A percentile compares a stretch with the other conserved stretches of the same genome.
phyloP scores from a whole-genome alignment of 2,329 filamentous ascomycete species.

The Bipolaris oryzae region DNA sequence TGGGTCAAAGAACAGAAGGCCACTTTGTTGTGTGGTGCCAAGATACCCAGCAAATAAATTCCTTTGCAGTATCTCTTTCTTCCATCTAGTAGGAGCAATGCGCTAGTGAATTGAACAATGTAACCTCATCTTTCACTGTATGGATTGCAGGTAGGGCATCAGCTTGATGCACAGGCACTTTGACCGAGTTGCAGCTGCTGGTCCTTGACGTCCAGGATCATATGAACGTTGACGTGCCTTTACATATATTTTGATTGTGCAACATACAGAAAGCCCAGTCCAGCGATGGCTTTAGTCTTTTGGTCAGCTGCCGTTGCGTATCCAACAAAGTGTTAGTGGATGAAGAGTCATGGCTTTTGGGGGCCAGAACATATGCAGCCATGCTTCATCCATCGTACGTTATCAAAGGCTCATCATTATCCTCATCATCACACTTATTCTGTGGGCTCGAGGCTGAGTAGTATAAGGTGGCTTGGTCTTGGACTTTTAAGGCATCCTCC shows the following conservation, averaged over 20 bases:
- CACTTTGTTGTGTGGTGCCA: too few relatives aligned
- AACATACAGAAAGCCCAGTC: slow-evolving; percentile 59
- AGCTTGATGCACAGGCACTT: background rate
- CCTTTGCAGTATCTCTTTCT: too few relatives aligned
- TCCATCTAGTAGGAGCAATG: too few relatives aligned
- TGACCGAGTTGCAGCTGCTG: slow-evolving; percentile 19
- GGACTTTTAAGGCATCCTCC: background rate
- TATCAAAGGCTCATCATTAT: background rate
- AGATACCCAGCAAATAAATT: too few relatives aligned
- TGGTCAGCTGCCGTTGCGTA: background rate
- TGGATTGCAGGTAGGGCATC: too few relatives aligned
- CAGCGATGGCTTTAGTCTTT: slow-evolving; percentile 7
- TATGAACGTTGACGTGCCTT: slow-evolving; percentile 82
- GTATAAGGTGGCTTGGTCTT: background rate
- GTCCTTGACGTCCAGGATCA: slow-evolving; percentile 81
- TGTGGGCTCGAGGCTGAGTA: background rate
- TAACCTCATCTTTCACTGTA: too few relatives aligned
- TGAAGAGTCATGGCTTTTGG: background rate
- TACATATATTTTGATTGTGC: slow-evolving; percentile 86
- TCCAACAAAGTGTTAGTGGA: background rate
- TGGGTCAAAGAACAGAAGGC: too few relatives aligned
- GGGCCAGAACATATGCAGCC: background rate
- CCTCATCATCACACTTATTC: background rate
- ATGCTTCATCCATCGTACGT: background rate
- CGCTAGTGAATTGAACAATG: too few relatives aligned